Conservation (phyloP, 768 basidiomycete species). For the Pisolithus microcarpus region DNA sequence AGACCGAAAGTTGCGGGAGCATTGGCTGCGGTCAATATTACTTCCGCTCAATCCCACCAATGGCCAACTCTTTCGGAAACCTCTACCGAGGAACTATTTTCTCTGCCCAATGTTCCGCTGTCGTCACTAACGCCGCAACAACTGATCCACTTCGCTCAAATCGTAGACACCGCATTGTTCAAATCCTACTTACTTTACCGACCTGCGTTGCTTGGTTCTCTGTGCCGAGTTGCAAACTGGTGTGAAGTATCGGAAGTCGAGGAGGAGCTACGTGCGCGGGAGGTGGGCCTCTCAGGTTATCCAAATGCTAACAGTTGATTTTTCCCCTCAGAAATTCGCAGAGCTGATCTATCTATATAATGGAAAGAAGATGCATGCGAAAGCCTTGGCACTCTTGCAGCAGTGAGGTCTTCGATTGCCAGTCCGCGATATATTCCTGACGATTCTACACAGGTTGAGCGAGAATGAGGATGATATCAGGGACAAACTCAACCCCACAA, state of each 20-base stretch:
- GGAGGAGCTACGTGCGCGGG: constrained; percentile 69
- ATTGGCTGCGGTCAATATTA: constrained; percentile 61
- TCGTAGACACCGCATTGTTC: constrained; percentile 92
- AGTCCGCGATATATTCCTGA: background rate
- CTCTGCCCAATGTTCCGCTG: constrained; percentile 69
- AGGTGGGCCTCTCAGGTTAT: constrained; percentile 41
- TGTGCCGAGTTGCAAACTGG: constrained; percentile 93
- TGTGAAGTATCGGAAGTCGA: constrained; percentile 95
- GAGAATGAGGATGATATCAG: constrained; percentile 68
- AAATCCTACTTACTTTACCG: constrained; percentile 83
- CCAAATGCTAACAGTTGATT: background rate
- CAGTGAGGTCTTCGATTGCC: constrained; percentile 48
- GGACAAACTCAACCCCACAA: constrained; percentile 77
- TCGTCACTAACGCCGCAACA: constrained; percentile 73
- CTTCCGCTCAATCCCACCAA: constrained; percentile 60
- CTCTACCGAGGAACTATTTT: constrained; percentile 68
- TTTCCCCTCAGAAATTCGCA: constrained; percentile 63
- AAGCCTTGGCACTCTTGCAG: constrained; percentile 77
- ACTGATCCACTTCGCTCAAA: constrained; percentile 81
- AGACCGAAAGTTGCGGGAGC: constrained; percentile 81
- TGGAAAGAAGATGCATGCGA: constrained; percentile 91
- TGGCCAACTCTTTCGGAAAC: constrained; percentile 65
- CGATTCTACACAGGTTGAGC: constrained; percentile 49
- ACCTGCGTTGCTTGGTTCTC: constrained; percentile 72
- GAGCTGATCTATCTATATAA: constrained; percentile 90